A percentile compares a stretch with the other conserved stretches of the same genome.
Conservation (phyloP, 2,329 filamentous ascomycete genomes). For the Endothia cerciana region DNA sequence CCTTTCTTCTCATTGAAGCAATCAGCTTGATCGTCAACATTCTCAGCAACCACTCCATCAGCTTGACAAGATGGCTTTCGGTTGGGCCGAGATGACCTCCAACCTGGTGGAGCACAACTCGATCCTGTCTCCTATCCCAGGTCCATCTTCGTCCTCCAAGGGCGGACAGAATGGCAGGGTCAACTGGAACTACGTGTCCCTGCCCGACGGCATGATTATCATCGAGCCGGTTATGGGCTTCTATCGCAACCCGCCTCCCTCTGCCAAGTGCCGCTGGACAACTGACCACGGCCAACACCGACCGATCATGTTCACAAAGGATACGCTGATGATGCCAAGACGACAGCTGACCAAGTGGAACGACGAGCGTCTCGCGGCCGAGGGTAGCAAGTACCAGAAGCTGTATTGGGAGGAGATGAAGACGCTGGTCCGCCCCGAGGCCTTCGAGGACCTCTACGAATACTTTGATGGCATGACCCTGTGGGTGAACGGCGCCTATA, state of each 20-base stretch:
- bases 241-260: slow-evolving; percentile 26
- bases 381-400: slow-evolving; percentile 38
- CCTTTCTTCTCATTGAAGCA: slow-evolving; percentile 9
- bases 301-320: slow-evolving; percentile 3
- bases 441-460: slow-evolving; percentile 48
- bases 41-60: not conserved
- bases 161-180: slow-evolving; percentile 5
- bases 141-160: slow-evolving; percentile 2
- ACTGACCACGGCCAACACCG: slow-evolving; percentile 23
- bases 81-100: slow-evolving; percentile 30
- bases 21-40: slow-evolving; percentile 3
- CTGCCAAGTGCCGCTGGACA: slow-evolving; percentile 29
- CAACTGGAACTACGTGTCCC: slow-evolving; percentile 22
- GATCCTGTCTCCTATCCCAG: not conserved
- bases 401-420: slow-evolving; percentile 43
- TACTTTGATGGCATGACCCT: slow-evolving; percentile 55
- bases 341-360: slow-evolving; percentile 18
- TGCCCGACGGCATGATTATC: slow-evolving; percentile 7
- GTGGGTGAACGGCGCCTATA: slow-evolving; percentile 51
- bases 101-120: slow-evolving; percentile 35
- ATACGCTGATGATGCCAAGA: slow-evolving; percentile 3
- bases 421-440: slow-evolving; percentile 37
- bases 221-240: slow-evolving; percentile 30
- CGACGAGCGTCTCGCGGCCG: slow-evolving; percentile 11
- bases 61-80: slow-evolving; percentile 16